These are phyloP conservation scores for Astrephomene gubernaculifera DNA, from an alignment of 139 green algal genomes.

Conservation along the genomic window DNA sequence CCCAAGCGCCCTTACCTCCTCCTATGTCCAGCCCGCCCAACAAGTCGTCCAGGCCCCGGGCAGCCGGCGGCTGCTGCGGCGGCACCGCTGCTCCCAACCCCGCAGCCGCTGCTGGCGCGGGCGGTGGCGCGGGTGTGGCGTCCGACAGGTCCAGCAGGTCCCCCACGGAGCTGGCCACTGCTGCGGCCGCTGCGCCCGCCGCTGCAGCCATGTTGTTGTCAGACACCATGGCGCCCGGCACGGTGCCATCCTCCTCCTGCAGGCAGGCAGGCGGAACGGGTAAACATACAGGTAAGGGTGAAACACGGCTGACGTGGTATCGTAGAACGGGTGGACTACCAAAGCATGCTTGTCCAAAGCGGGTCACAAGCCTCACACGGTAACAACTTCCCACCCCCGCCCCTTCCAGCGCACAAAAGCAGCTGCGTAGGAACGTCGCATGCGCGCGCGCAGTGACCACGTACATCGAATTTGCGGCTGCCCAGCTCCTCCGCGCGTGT, in stretches of 20 bases:
- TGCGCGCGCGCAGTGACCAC: too few relatives aligned
- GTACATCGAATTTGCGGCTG: slow-evolving; percentile 33
- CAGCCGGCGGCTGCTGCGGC: not conserved
- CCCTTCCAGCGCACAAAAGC: too few relatives aligned
- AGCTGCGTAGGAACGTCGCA: too few relatives aligned
- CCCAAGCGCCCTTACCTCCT: not conserved
- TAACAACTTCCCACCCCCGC: not conserved
- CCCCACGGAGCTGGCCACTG: slow-evolving; percentile 66
- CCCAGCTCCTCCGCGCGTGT: slow-evolving; percentile 58
- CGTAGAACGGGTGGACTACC: too few relatives aligned
- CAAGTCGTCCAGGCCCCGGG: slow-evolving; percentile 60
- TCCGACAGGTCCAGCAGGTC: slow-evolving; percentile 80
- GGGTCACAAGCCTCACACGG: not conserved
- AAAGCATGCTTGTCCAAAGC: too few relatives aligned
- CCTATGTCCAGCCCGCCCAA: slow-evolving; percentile 67
- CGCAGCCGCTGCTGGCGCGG: not conserved
- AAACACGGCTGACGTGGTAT: too few relatives aligned
- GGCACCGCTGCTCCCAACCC: not conserved
- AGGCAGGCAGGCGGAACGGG: too few relatives aligned
- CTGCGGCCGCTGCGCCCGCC: slow-evolving; percentile 43
- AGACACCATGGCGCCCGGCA: slow-evolving; percentile 7
- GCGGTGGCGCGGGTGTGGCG: slow-evolving; percentile 18
- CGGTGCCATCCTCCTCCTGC: slow-evolving; percentile 50
- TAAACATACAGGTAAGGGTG: too few relatives aligned
- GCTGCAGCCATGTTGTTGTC: slow-evolving; percentile 43